phyloP scores from a whole-genome alignment of 2,329 filamentous ascomycete species.

The Ceratocystis harringtonii region DNA sequence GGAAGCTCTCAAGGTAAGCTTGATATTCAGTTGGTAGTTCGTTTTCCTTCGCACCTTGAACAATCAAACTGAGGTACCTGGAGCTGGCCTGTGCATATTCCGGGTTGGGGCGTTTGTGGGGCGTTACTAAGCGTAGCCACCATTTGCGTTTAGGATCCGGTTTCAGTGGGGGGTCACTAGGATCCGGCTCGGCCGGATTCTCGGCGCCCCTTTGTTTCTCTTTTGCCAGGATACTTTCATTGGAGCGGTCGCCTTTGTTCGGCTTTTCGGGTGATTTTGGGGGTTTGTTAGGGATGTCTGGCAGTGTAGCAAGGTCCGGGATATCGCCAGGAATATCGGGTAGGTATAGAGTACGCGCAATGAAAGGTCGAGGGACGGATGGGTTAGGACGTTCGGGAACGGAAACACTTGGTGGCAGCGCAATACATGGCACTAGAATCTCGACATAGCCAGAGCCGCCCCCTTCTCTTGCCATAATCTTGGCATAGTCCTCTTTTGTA shows the following conservation, averaged over 20 bases:
- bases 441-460: constrained; percentile 76
- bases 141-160: constrained; percentile 22
- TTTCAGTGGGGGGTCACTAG: constrained; percentile 21
- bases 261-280: constrained; percentile 20
- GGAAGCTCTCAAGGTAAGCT: constrained; percentile 52
- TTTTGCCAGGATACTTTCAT: not conserved
- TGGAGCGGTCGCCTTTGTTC: constrained; percentile 3
- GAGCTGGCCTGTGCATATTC: constrained; percentile 68
- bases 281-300: constrained; percentile 23
- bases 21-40: constrained; percentile 66
- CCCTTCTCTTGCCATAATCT: constrained; percentile 81
- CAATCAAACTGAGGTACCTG: constrained; percentile 70
- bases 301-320: constrained; percentile 33
- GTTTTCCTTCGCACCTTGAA: constrained; percentile 64
- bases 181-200: constrained; percentile 17
- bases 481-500: constrained; percentile 63
- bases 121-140: constrained; percentile 33
- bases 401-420: constrained; percentile 42
- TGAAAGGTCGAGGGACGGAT: constrained; percentile 46
- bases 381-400: constrained; percentile 50
- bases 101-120: constrained; percentile 43
- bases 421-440: constrained; percentile 62
- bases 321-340: constrained; percentile 22
- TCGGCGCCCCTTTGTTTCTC: constrained; percentile 14
- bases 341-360: constrained; percentile 68